These are phyloP conservation scores for Kondoa subrosea DNA, from an alignment of 768 basidiomycete species.

Conservation along the genomic window DNA sequence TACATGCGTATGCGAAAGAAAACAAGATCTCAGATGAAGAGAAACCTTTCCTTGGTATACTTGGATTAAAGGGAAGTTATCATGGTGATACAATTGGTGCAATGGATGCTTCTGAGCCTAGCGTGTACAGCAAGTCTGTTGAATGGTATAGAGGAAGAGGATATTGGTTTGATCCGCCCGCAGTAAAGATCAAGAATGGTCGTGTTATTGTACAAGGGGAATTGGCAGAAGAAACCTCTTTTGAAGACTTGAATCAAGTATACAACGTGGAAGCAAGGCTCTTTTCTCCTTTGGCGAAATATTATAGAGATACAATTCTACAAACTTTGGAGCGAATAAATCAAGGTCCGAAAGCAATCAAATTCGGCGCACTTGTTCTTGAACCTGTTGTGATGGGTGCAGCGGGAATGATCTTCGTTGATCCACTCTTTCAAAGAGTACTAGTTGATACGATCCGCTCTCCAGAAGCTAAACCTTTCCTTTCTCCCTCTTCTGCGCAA, in stretches of 20 bases:
- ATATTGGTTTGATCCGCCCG: constrained; percentile 82
- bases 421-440: constrained; percentile 84
- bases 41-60: constrained; percentile 45
- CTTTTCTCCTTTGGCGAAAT: constrained; percentile 43
- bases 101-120: constrained; percentile 81
- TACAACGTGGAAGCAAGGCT: constrained; percentile 57
- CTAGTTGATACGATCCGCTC: constrained; percentile 61
- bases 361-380: constrained; percentile 54
- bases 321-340: constrained; percentile 31
- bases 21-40: constrained; percentile 23
- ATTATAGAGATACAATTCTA: constrained; percentile 43
- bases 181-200: constrained; percentile 52
- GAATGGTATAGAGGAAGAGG: constrained; percentile 92
- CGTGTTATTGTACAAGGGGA: constrained; percentile 16
- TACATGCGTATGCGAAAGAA: constrained; percentile 36
- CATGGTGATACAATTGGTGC: constrained; percentile 95
- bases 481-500: constrained; percentile 2
- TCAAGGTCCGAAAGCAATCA: constrained; percentile 1
- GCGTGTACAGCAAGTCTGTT: constrained; percentile 60
- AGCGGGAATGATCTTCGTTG: constrained; percentile 92
- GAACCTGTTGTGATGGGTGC: constrained; percentile 90
- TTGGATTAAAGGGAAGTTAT: constrained; percentile 82
- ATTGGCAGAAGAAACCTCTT: constrained; percentile 5
- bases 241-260: constrained; percentile 31
- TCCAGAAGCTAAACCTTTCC: constrained; percentile 31